Conservation (phyloP, 305 asterid species). For the Fraxinus dipetala region DNA sequence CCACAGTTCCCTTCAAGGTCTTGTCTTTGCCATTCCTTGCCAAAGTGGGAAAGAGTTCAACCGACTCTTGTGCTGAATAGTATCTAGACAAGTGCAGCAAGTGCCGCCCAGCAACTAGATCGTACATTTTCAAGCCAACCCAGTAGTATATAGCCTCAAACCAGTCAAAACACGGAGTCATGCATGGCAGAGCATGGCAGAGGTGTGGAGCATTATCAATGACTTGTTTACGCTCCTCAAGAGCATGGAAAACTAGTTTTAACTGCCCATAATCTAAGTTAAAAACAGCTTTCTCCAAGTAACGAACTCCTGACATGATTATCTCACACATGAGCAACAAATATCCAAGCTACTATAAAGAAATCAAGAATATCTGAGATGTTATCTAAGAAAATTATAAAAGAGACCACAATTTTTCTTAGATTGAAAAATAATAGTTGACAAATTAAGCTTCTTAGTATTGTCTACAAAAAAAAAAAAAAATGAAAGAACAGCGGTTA, state of each 20-base stretch:
- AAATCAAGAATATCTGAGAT: not conserved
- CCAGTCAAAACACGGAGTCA: constrained; percentile 99
- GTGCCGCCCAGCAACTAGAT: constrained; percentile 81
- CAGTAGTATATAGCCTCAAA: constrained; percentile 85
- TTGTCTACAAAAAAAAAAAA: not conserved
- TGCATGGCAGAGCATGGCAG: constrained; percentile 87
- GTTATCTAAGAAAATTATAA: not conserved
- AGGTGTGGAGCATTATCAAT: constrained; percentile 95
- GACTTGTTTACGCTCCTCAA: constrained; percentile 89
- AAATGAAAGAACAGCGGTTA: not conserved
- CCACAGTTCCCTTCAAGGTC: constrained; percentile 92
- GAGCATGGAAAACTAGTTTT: constrained; percentile 89
- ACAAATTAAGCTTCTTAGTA: not conserved
- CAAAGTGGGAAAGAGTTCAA: constrained; percentile 84
- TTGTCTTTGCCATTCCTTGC: constrained; percentile 70
- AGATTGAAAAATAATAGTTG: not conserved
- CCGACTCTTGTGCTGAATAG: constrained; percentile 84
- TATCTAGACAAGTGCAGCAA: constrained; percentile 87
- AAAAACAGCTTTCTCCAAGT: constrained; percentile 95
- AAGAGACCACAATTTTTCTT: not conserved
- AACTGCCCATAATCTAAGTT: constrained; percentile 89
- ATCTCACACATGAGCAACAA: constrained; percentile 19
- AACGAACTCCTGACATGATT: constrained; percentile 77
- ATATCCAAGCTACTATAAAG: not conserved
- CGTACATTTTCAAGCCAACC: constrained; percentile 95